Conservation (phyloP, 345 rosid genomes). For the Gossypium anomalum region DNA sequence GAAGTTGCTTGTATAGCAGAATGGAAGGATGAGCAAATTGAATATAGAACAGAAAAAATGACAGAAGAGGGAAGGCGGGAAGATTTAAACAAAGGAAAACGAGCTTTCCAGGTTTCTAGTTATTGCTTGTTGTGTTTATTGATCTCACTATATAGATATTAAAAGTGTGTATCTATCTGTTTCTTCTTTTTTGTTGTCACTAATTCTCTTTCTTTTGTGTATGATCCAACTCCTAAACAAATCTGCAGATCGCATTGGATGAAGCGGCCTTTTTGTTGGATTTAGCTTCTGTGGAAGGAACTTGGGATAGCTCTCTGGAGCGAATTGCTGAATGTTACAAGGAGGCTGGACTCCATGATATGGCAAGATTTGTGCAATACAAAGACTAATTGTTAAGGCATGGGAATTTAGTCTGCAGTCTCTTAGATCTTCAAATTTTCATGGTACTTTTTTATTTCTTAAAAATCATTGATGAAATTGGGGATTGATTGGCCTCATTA, state of each 20-base stretch:
- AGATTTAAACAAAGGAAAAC: slow-evolving; percentile 66
- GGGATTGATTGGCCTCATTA: neutral
- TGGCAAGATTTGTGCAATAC: slow-evolving; percentile 51
- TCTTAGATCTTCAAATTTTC: neutral
- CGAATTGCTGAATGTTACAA: slow-evolving; percentile 59
- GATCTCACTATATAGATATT: neutral
- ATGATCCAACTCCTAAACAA: neutral
- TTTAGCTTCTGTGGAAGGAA: slow-evolving; percentile 81
- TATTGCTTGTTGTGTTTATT: neutral
- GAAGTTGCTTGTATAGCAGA: slow-evolving; percentile 45
- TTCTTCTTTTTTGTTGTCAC: neutral
- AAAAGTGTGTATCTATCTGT: neutral
- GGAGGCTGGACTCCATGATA: slow-evolving; percentile 64
- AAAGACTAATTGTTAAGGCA: slow-evolving; percentile 34
- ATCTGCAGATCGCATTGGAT: slow-evolving; percentile 53
- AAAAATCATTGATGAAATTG: neutral
- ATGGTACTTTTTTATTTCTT: neutral
- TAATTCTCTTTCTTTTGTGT: slow-evolving; percentile 9
- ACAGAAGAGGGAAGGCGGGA: slow-evolving; percentile 61
- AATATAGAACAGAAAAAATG: slow-evolving; percentile 59
- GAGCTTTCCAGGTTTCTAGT: slow-evolving; percentile 50
- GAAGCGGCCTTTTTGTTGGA: slow-evolving; percentile 75
- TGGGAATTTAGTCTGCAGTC: neutral
- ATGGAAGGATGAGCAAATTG: slow-evolving; percentile 82
- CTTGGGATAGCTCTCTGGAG: slow-evolving; percentile 60